Evolutionary conservation across 1,139 yeast species (phyloP).

Genomic region (Magnusiomyces paraingens): DNA sequence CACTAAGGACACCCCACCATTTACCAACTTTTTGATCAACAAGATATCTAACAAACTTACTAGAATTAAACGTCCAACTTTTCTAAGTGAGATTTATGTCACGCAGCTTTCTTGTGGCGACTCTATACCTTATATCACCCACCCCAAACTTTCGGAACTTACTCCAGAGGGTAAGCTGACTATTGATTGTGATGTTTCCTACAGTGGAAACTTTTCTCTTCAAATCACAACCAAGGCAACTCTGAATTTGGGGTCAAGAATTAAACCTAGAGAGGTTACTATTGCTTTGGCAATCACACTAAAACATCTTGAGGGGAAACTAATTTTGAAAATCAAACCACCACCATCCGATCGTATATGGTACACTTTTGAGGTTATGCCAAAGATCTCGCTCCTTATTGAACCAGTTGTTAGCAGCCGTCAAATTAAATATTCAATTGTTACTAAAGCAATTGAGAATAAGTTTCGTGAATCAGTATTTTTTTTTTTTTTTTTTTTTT

Average conservation of each 20-base stretch:
- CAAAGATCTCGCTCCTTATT: slow-evolving; percentile 50
- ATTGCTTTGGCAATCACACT: slow-evolving; percentile 66
- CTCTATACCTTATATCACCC: slow-evolving; percentile 72
- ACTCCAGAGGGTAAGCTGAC: slow-evolving; percentile 78
- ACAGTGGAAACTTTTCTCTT: slow-evolving; percentile 66
- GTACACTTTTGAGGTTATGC: slow-evolving; percentile 83
- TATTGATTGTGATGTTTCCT: slow-evolving; percentile 54
- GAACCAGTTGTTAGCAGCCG: slow-evolving; percentile 88
- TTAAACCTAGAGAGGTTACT: slow-evolving; percentile 74
- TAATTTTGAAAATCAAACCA: slow-evolving; percentile 65
- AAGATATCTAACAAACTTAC: slow-evolving; percentile 66
- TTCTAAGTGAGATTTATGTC: slow-evolving; percentile 74
- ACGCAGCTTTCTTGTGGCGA: slow-evolving; percentile 68
- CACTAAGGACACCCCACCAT: slow-evolving; percentile 60
- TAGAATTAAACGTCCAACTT: slow-evolving; percentile 80
- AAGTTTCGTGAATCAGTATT: slow-evolving; percentile 61
- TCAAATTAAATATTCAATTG: slow-evolving; percentile 66
- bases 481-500: neutral
- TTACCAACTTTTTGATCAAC: slow-evolving; percentile 50
- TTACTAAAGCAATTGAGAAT: slow-evolving; percentile 74
- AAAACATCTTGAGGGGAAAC: slow-evolving; percentile 64
- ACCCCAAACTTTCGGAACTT: slow-evolving; percentile 61
- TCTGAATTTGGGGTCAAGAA: slow-evolving; percentile 64
- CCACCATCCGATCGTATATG: slow-evolving; percentile 88
- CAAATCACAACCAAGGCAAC: slow-evolving; percentile 75